Evolutionary conservation across 2,329 filamentous ascomycete genomes (phyloP).

Genomic region (Sporothrix luriei): DNA sequence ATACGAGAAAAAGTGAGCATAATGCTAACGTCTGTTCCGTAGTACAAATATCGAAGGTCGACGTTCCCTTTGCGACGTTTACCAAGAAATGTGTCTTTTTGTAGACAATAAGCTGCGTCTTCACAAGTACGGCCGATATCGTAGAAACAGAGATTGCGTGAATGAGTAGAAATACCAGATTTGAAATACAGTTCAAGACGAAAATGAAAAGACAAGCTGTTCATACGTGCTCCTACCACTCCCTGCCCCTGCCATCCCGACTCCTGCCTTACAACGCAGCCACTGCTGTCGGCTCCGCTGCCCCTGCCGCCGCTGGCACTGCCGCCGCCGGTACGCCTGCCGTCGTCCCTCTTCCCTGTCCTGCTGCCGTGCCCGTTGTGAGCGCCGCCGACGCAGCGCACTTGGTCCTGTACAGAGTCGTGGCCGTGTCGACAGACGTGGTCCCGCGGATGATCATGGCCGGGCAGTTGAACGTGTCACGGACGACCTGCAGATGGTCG

Average conservation of each 20-base stretch:
- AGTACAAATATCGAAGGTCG: no score
- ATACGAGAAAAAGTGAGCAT: no score
- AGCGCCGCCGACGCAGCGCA: not conserved
- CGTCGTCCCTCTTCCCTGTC: not conserved
- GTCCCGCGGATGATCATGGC: not conserved
- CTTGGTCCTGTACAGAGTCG: constrained; percentile 1
- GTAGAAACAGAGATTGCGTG: no score
- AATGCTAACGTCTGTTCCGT: no score
- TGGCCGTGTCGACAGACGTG: not conserved
- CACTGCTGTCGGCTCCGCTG: not conserved
- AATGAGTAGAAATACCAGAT: no score
- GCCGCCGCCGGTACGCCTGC: not conserved
- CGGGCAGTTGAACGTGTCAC: not conserved
- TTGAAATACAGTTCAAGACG: no score
- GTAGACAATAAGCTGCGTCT: no score
- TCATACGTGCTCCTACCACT: no score
- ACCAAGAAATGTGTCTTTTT: no score
- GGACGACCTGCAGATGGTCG: not conserved
- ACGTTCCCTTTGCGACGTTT: no score
- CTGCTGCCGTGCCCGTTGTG: not conserved
- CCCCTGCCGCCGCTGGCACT: not conserved
- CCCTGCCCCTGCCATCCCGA: not conserved
- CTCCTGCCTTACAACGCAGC: not conserved
- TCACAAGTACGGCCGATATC: no score
- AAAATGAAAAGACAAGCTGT: not conserved